Evolutionary conservation across 805 yeast genomes (phyloP).

Genomic region (Hanseniaspora nectarophila): DNA sequence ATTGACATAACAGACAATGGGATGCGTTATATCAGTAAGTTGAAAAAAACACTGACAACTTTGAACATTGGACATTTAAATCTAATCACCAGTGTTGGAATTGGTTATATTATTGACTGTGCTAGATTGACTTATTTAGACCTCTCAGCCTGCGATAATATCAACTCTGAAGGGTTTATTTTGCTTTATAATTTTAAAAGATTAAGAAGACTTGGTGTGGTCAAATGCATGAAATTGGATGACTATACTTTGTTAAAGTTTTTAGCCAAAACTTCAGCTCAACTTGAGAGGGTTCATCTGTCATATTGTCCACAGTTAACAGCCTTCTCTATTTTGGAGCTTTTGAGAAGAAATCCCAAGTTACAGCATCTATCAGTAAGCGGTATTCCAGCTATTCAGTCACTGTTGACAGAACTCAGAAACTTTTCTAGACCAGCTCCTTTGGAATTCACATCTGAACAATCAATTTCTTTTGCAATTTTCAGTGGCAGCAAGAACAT

Average conservation of each 20-base stretch:
- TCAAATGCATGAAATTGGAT: slow-evolving; percentile 6
- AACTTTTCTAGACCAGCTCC: slow-evolving; percentile 6
- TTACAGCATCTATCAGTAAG: slow-evolving; percentile 10
- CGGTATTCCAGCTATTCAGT: slow-evolving; percentile 7
- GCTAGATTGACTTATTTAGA: slow-evolving; percentile 3
- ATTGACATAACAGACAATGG: neutral
- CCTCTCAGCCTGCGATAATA: slow-evolving; percentile 6
- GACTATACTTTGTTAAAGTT: slow-evolving; percentile 2
- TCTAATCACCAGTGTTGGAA: neutral
- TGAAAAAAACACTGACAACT: slow-evolving; percentile 2
- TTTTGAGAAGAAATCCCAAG: slow-evolving; percentile 5
- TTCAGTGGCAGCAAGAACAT: slow-evolving; percentile 6
- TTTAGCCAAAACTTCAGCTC: slow-evolving; percentile 1
- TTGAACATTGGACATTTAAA: slow-evolving; percentile 8
- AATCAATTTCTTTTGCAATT: slow-evolving; percentile 10
- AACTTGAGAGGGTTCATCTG: slow-evolving; percentile 7
- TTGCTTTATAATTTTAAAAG: neutral
- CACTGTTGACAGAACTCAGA: neutral
- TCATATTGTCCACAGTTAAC: slow-evolving; percentile 9
- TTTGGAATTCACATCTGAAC: slow-evolving; percentile 6
- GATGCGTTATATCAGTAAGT: neutral
- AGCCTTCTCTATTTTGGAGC: slow-evolving; percentile 7
- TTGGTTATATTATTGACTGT: neutral
- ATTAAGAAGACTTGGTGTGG: slow-evolving; percentile 8
- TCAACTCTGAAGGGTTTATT: slow-evolving; percentile 1